Evolutionary conservation across 164 flowering plant species (phyloP), one percentile per base, ranked within the genome.

Genomic region (Cinnamomum chago): DNA sequence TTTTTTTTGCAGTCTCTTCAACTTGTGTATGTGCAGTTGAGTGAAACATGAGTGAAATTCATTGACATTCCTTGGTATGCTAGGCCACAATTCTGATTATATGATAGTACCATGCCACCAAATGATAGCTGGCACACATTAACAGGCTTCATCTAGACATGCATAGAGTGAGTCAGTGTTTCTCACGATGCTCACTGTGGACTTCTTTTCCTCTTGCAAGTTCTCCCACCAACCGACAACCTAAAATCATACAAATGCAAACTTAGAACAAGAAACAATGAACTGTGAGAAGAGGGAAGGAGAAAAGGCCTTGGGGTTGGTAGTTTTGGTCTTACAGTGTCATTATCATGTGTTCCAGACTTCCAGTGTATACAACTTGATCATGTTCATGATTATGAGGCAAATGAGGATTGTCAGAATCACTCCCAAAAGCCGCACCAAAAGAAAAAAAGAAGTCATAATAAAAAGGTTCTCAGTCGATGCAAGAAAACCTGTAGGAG

Each of bases 311-410:
- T 30, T 27, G 30, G 30, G 30, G 30, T 28, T 30, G 33, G 33
- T 30, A 30, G 33, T 7, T 5, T 35, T 35, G 47, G 47, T 65
- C 78, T 79, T 85, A 95, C 99, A 76, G 99, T 95, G 83, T 95
- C 99, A 86, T 95, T 95, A 79, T 95, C 99, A 84, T 95, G 99
- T 81, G 99, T n/a, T n/a, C n/a, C n/a, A n/a, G n/a, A n/a, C n/a
- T 95, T 72, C 99, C 99, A 66, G 97, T 86, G 80, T 95, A 95
- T 25, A 90, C 97, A 68, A 95, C 99, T 89, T 95, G 97, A 81
- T 95, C 89, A 4, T 9, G 76, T 81, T 92, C 97, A 74, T 95
- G 97, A 84, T 95, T 95, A 77, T 95, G 99, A 77, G 90, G 97
- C 82, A 93, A 83, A 84, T 95, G 97, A 72, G 98, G 98, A 76